Percentiles rank a stretch among this genome's conserved stretches.
These are phyloP conservation scores for Blastomyces emzantsi DNA, from an alignment of 2,329 filamentous ascomycete species.

Conservation along the genomic window DNA sequence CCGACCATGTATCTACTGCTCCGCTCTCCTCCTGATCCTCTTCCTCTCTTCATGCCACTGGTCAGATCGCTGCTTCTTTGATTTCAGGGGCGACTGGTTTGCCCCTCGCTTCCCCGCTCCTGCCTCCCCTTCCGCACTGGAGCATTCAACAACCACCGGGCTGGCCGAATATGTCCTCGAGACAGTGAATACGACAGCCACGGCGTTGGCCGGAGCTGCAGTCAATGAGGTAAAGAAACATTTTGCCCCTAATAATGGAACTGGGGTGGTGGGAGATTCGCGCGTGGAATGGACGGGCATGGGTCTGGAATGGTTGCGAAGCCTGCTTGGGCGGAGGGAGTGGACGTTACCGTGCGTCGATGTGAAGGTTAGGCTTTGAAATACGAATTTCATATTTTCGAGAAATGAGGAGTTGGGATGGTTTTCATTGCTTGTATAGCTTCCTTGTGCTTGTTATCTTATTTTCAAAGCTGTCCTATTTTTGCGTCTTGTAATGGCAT, in stretches of 20 bases:
- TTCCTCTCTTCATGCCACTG: conserved; percentile 87
- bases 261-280: conserved; percentile 26
- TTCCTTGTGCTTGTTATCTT: not conserved
- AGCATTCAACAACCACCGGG: conserved; percentile 20
- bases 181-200: conserved; percentile 59
- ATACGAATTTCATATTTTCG: not conserved
- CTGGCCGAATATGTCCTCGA: conserved; percentile 34
- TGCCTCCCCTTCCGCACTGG: conserved; percentile 14
- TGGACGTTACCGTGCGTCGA: conserved; percentile 90
- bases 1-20: conserved; percentile 96
- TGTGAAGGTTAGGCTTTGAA: conserved; percentile 66
- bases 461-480: not conserved
- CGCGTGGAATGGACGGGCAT: conserved; percentile 63
- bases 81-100: conserved; percentile 89
- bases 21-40: conserved; percentile 85
- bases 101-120: conserved; percentile 54
- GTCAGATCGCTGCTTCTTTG: conserved; percentile 86
- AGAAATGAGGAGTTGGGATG: not conserved
- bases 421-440: not conserved
- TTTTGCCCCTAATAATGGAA: conserved; percentile 21
- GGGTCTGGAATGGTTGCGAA: conserved; percentile 78
- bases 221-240: conserved; percentile 50
- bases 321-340: conserved; percentile 69
- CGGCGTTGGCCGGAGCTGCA: conserved; percentile 57
- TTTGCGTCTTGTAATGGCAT: not conserved